Evolutionary conservation across 176 grass and related monocot genomes (phyloP).

Genomic region (Saccharum spontaneum): DNA sequence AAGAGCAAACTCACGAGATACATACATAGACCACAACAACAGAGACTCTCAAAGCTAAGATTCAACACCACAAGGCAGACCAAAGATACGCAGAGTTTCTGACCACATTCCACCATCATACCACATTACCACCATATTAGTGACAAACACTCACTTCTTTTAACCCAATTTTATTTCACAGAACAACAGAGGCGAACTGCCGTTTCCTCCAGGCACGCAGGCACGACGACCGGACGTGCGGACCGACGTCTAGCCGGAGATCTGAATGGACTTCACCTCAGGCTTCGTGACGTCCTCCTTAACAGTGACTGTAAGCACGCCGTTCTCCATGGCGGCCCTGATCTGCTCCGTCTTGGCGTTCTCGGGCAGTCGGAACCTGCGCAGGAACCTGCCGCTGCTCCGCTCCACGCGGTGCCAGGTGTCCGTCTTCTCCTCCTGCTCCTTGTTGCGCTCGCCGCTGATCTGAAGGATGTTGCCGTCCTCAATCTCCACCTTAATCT

Average conservation of each 20-base stretch:
- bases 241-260: conserved; percentile 31
- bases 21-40: too few species aligned
- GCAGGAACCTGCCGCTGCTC: conserved; percentile 65
- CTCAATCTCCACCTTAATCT: conserved; percentile 68
- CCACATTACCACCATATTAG: background rate
- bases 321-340: conserved; percentile 59
- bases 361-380: conserved; percentile 50
- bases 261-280: conserved; percentile 54
- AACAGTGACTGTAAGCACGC: conserved; percentile 66
- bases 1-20: too few species aligned
- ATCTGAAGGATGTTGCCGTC: conserved; percentile 55
- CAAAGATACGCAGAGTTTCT: background rate
- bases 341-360: conserved; percentile 54
- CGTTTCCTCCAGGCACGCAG: background rate
- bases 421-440: conserved; percentile 64
- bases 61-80: background rate
- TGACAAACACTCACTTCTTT: background rate
- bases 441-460: conserved; percentile 59
- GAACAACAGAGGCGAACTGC: background rate
- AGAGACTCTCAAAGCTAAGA: background rate
- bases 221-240: background rate
- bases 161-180: conserved; percentile 13
- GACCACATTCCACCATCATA: background rate
- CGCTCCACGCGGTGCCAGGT: conserved; percentile 60
- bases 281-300: conserved; percentile 51